Evolutionary conservation across 1,139 yeast genomes (phyloP).

Genomic region (Kurtzmaniella quercitrusa): DNA sequence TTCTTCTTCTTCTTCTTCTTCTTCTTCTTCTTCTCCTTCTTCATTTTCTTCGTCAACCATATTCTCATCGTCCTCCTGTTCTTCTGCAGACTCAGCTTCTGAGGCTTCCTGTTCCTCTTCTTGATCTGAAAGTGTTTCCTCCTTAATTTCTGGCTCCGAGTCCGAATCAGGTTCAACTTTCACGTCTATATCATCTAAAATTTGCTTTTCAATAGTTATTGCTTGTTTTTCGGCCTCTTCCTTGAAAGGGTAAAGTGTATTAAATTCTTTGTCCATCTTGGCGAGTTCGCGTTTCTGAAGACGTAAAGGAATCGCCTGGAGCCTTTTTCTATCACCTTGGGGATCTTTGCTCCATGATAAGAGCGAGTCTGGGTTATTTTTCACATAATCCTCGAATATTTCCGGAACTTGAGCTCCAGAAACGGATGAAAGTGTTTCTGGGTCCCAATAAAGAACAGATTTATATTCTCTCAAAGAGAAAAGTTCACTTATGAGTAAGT

Average conservation of each 20-base stretch:
- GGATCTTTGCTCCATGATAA: conserved; percentile 33
- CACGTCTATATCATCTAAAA: conserved; percentile 13
- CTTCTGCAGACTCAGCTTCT: conserved; percentile 9
- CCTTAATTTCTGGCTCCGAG: conserved; percentile 9
- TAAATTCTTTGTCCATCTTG: conserved; percentile 32
- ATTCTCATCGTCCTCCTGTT: conserved; percentile 13
- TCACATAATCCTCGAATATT: conserved; percentile 31
- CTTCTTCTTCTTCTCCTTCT: conserved; percentile 8
- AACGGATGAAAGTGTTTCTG: conserved; percentile 25
- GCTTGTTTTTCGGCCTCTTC: conserved; percentile 25
- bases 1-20: conserved; percentile 9
- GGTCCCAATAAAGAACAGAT: conserved; percentile 60
- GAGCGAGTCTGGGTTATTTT: conserved; percentile 20
- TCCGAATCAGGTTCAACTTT: conserved; percentile 9
- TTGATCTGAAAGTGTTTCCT: conserved; percentile 5
- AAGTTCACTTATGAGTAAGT: conserved; percentile 43
- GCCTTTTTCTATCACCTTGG: conserved; percentile 20
- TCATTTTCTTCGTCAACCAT: conserved; percentile 9
- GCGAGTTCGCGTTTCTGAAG: conserved; percentile 44
- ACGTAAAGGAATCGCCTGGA: conserved; percentile 36
- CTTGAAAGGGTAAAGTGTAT: conserved; percentile 35
- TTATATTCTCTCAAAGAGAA: conserved; percentile 59
- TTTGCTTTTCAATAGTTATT: conserved; percentile 17
- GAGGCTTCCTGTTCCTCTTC: conserved; percentile 14
- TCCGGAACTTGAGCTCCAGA: conserved; percentile 29